A percentile compares a stretch with the other conserved stretches of the same genome.
These are phyloP conservation scores for Aspergillus mulundensis DNA, from an alignment of 495 filamentous ascomycete species.

Conservation along the genomic window DNA sequence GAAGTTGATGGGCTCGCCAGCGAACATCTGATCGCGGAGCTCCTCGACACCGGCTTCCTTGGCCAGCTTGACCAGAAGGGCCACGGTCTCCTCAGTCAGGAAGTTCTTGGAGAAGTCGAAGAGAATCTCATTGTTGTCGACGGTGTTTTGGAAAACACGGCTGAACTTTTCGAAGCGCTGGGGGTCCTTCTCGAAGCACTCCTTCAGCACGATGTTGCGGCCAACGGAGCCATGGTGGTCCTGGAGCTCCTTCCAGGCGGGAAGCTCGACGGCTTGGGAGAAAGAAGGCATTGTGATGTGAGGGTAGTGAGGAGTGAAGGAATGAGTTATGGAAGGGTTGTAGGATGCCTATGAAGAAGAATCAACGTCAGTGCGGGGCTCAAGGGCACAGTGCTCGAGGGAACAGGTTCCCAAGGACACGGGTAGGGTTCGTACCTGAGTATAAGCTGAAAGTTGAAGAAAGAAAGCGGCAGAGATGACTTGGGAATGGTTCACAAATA, in stretches of 20 bases:
- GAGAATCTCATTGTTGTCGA: slow-evolving; percentile 75
- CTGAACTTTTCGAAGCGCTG: slow-evolving; percentile 87
- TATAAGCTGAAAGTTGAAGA: not conserved
- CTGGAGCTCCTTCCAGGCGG: slow-evolving; percentile 84
- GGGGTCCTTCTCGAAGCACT: slow-evolving; percentile 85
- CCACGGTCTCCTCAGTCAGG: slow-evolving; percentile 86
- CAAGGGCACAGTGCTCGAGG: not conserved
- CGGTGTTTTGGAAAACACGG: slow-evolving; percentile 74
- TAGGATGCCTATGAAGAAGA: slow-evolving; percentile 13
- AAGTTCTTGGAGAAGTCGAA: slow-evolving; percentile 99
- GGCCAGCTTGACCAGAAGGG: slow-evolving; percentile 79
- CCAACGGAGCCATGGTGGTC: slow-evolving; percentile 79
- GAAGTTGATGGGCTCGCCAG: slow-evolving; percentile 97
- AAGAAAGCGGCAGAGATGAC: slow-evolving; percentile 1
- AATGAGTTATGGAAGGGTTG: not conserved
- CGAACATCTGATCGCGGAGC: slow-evolving; percentile 95
- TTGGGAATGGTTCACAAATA: not conserved
- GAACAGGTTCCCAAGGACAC: not conserved
- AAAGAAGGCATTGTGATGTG: slow-evolving; percentile 52
- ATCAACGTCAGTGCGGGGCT: slow-evolving; percentile 36
- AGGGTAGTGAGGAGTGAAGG: not conserved
- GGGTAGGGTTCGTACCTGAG: slow-evolving; percentile 8
- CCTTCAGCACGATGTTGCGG: slow-evolving; percentile 85
- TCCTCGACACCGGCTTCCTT: slow-evolving; percentile 87
- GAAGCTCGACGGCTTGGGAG: slow-evolving; percentile 73